Conservation (phyloP, 768 basidiomycete genomes). For the Tulasnella sp. region DNA sequence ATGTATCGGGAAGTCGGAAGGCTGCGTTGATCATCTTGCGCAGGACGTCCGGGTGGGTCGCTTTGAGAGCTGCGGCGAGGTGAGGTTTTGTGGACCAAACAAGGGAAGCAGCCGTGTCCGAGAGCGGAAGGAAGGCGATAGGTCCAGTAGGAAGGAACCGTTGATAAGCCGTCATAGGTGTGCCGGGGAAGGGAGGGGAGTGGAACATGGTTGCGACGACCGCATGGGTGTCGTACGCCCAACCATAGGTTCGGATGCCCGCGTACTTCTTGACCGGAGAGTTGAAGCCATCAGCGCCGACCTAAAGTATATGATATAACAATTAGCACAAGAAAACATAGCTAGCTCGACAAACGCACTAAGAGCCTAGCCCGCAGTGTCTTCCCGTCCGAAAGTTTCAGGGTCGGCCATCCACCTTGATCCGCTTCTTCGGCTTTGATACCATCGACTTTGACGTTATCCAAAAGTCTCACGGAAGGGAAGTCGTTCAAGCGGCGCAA, state of each 20-base stretch:
- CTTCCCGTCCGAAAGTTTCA: constrained; percentile 70
- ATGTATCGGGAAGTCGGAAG: constrained; percentile 79
- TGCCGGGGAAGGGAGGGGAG: constrained; percentile 56
- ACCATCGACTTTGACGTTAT: constrained; percentile 72
- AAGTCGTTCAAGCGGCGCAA: constrained; percentile 61
- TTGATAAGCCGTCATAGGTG: constrained; percentile 82
- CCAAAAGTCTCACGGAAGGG: constrained; percentile 64
- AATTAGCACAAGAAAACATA: neutral
- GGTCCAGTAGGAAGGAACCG: constrained; percentile 94
- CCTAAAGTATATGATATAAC: constrained; percentile 49
- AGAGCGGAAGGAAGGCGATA: constrained; percentile 91
- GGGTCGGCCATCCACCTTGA: constrained; percentile 75
- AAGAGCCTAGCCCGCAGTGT: constrained; percentile 73
- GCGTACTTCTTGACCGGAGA: constrained; percentile 91
- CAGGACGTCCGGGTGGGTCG: constrained; percentile 65
- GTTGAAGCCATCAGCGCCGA: constrained; percentile 95
- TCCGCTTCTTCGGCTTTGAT: constrained; percentile 59
- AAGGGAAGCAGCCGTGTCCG: constrained; percentile 69
- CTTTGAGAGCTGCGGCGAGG: constrained; percentile 71
- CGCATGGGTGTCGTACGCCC: constrained; percentile 87
- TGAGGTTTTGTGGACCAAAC: constrained; percentile 91
- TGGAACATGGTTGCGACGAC: constrained; percentile 89
- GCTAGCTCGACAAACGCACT: constrained; percentile 50
- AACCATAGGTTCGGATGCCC: constrained; percentile 83
- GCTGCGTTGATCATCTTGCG: constrained; percentile 84